These are phyloP conservation scores for Salix exigua DNA, from an alignment of 345 rosid species.

Conservation along the genomic window DNA sequence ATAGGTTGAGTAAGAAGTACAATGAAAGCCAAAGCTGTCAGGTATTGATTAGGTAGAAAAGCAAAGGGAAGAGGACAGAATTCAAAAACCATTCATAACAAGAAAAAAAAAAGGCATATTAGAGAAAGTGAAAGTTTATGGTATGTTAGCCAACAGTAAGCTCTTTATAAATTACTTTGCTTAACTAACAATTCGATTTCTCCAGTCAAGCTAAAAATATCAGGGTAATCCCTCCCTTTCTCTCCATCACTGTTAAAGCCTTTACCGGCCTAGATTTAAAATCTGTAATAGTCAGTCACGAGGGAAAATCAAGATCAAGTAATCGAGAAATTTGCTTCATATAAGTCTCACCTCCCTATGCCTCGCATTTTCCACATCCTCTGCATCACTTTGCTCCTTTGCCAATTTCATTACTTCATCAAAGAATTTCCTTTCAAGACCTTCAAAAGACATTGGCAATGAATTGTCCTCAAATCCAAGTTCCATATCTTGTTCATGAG, in stretches of 20 bases:
- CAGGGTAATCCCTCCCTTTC: neutral
- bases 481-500: constrained; percentile 22
- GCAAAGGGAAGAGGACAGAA: neutral
- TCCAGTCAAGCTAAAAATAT: neutral
- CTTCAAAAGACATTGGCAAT: constrained; percentile 17
- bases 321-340: neutral
- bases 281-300: neutral
- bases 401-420: constrained; percentile 17
- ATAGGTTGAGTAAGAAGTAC: neutral
- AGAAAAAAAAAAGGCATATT: neutral
- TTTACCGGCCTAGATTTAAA: neutral
- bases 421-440: constrained; percentile 20
- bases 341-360: constrained; percentile 18
- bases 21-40: neutral
- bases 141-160: neutral
- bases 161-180: neutral
- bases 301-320: neutral
- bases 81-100: neutral
- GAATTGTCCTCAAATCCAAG: constrained; percentile 16
- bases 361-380: constrained; percentile 22
- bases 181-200: neutral
- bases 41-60: neutral
- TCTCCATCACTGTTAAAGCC: no score
- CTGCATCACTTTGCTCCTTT: constrained; percentile 22
- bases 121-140: neutral